Evolutionary conservation across 2,329 filamentous ascomycete species (phyloP).

Genomic region (Xylariales sp.): DNA sequence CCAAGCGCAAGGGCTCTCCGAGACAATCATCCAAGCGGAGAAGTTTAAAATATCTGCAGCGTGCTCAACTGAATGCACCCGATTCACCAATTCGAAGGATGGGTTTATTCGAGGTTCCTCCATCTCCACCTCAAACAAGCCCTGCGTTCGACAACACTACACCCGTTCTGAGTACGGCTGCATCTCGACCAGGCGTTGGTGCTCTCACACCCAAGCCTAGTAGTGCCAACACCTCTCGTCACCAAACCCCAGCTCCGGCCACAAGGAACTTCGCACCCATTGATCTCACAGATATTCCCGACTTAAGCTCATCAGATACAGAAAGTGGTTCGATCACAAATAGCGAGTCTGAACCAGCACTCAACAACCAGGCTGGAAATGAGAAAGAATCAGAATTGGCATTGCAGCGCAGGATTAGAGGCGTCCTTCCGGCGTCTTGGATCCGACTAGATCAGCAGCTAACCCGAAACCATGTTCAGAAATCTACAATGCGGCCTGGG

Average conservation of each 20-base stretch:
- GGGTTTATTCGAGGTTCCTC: slow-evolving; percentile 29
- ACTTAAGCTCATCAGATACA: slow-evolving; percentile 9
- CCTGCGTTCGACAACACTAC: slow-evolving; percentile 20
- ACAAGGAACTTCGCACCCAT: slow-evolving; percentile 13
- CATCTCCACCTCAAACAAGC: slow-evolving; percentile 34
- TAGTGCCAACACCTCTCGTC: slow-evolving; percentile 19
- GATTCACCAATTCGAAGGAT: slow-evolving; percentile 9
- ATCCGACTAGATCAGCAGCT: slow-evolving; percentile 53
- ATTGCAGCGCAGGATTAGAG: slow-evolving; percentile 39
- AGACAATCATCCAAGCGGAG: slow-evolving; percentile 20
- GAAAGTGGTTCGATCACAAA: slow-evolving; percentile 11
- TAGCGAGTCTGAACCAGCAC: slow-evolving; percentile 28
- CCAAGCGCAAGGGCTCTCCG: slow-evolving; percentile 22
- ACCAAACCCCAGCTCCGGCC: slow-evolving; percentile 19
- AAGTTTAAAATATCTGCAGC: slow-evolving; percentile 14
- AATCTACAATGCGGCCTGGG: slow-evolving; percentile 22
- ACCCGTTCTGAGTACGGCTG: slow-evolving; percentile 8
- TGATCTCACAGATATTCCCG: slow-evolving; percentile 19
- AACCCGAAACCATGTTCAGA: slow-evolving; percentile 25
- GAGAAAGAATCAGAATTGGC: slow-evolving; percentile 15
- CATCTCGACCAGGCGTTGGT: slow-evolving; percentile 5
- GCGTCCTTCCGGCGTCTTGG: slow-evolving; percentile 65
- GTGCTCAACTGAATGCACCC: slow-evolving; percentile 6
- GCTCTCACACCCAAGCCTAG: slow-evolving; percentile 22
- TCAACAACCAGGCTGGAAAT: slow-evolving; percentile 22